Base-by-base conservation (phyloP, 2,329 filamentous ascomycete species). In the Biscogniauxia sp. region DNA sequence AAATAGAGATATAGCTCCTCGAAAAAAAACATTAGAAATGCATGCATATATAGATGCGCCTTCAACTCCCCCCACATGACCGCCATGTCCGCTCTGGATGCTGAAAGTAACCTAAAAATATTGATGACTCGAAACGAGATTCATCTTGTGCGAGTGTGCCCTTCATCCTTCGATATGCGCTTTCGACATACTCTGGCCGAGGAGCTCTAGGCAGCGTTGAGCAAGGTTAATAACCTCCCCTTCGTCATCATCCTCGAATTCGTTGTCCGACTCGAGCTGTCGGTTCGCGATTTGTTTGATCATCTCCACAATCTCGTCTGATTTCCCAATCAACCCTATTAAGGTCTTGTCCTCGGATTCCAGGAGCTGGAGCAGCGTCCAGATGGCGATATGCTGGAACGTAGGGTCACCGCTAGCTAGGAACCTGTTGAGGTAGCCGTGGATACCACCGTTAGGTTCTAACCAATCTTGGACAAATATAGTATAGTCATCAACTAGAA, bases 381-480 rank as follows among this genome's bases (percentile, higher is more conserved):
- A 99, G 65, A 98, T 97, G 55, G 95, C 95, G 72, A 99, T 99
- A 74, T 99, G 95, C 77, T 99, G 95, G 82, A 99, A 99, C 0
- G 95, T 99, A 0, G 95, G 88, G 73, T 99, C 95, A 50, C 93
- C 94, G 65, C 93, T 97, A 52, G 91, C 91, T 19, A 99, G 83
- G 82, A 99, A 99, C 58, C 94, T 88, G 69, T 88, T 91, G 41
- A 99, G 84, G 73, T 99, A 99, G 57, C 95, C 95, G 73, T 97
- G 93, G 63, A 99, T 97, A 53, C 95, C 95, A 53, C 93, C 95
- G 63, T 92, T 90, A 1, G 95, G 95, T 70, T 96, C 89, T 19
- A 85, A 88, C 95, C 95, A 99, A 76, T 96, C 92, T 68, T 92
- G 89, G 50, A 97, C 89, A 74, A 99, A 99, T 69, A 97, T 95